Percentiles rank a stretch among this genome's conserved stretches.
Conservation (phyloP, 2,329 filamentous ascomycete species). For the Neopestalotiopsis rosae region DNA sequence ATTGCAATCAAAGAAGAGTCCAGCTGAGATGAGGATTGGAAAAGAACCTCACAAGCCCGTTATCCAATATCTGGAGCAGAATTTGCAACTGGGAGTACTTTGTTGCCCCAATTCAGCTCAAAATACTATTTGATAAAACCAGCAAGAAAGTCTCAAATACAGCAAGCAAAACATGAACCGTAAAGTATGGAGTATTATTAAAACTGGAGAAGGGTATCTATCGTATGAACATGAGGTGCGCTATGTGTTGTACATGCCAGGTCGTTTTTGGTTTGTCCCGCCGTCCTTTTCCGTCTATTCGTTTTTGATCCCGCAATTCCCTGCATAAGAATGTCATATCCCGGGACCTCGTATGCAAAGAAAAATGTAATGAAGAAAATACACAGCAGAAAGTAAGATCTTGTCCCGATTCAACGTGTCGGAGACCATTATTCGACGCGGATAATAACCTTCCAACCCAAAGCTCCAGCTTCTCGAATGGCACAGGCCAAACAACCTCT, state of each 20-base stretch:
- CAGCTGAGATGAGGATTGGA: too few relatives aligned
- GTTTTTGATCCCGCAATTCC: slow-evolving; percentile 3
- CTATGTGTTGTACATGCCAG: not conserved
- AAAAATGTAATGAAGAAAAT: not conserved
- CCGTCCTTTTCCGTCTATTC: not conserved
- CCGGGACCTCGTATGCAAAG: not conserved
- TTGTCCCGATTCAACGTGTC: not conserved
- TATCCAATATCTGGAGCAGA: too few relatives aligned
- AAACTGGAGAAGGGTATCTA: not conserved
- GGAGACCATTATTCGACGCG: slow-evolving; percentile 51
- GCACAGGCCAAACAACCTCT: slow-evolving; percentile 76
- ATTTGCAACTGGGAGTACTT: too few relatives aligned
- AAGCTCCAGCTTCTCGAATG: slow-evolving; percentile 73
- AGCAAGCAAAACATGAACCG: not conserved
- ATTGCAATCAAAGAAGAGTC: not conserved
- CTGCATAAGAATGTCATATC: not conserved
- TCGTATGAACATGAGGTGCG: not conserved
- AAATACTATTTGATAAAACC: too few relatives aligned
- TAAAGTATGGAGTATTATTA: not conserved
- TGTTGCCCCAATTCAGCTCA: too few relatives aligned
- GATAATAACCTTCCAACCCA: slow-evolving; percentile 73
- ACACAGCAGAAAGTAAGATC: not conserved
- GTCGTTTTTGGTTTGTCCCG: not conserved
- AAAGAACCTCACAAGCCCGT: too few relatives aligned
- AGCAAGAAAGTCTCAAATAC: not conserved